These are phyloP conservation scores for Phytopythium helicoides DNA, from an alignment of 352 stramenopile species.

Conservation along the genomic window DNA sequence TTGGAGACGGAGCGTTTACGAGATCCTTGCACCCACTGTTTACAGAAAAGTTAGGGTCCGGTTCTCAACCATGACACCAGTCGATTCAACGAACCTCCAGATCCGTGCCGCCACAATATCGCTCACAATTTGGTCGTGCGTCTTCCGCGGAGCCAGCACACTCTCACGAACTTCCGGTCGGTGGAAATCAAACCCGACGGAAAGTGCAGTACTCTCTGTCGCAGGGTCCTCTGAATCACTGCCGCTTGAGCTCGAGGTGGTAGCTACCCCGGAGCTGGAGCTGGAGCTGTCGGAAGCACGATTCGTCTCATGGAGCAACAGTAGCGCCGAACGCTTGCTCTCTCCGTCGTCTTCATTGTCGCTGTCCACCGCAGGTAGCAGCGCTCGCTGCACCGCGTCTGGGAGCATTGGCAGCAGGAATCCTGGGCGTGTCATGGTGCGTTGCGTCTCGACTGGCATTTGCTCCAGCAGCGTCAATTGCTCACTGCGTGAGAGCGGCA, in stretches of 20 bases:
- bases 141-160: constrained; percentile 19
- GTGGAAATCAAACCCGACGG: constrained; percentile 74
- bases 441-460: constrained; percentile 61
- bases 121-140: constrained; percentile 46
- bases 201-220: constrained; percentile 13
- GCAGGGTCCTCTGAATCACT: not conserved
- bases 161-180: constrained; percentile 22
- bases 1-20: constrained; percentile 53
- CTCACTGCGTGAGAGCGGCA: constrained; percentile 64
- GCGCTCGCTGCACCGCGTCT: constrained; percentile 44
- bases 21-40: constrained; percentile 51
- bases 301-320: constrained; percentile 1
- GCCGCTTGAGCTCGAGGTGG: not conserved
- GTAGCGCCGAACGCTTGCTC: not conserved
- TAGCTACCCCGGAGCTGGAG: not conserved
- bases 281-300: too few species aligned
- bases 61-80: not conserved
- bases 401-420: constrained; percentile 60
- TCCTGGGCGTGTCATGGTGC: constrained; percentile 70
- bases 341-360: constrained; percentile 12
- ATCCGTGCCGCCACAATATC: constrained; percentile 67
- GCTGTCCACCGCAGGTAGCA: constrained; percentile 44
- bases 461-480: constrained; percentile 70
- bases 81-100: constrained; percentile 24
- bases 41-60: not conserved